These are phyloP conservation scores for Phoma sp. DNA, from an alignment of 2,329 filamentous ascomycete species.

Conservation along the genomic window DNA sequence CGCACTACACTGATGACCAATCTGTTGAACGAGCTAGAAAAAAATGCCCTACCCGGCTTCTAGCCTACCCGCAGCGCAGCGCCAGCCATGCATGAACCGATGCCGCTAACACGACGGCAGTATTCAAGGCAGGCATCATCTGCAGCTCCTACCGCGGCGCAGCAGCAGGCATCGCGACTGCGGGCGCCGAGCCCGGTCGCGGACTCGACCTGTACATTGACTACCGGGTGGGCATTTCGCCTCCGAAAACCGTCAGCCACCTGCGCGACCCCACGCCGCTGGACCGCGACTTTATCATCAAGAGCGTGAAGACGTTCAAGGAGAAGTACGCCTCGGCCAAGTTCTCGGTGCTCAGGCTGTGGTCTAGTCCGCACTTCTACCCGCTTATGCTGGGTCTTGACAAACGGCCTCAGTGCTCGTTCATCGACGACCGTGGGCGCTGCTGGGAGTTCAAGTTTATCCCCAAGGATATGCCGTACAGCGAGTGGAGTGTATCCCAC, in stretches of 20 bases:
- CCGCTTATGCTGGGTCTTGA: constrained; percentile 55
- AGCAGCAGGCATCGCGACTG: constrained; percentile 50
- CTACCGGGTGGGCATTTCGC: constrained; percentile 38
- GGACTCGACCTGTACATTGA: constrained; percentile 56
- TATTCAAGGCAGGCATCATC: constrained; percentile 58
- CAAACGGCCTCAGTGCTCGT: constrained; percentile 47
- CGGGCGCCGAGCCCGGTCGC: constrained; percentile 48
- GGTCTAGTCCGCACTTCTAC: constrained; percentile 60
- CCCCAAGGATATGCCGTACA: constrained; percentile 56
- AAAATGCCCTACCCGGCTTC: constrained; percentile 1
- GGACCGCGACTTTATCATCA: constrained; percentile 42
- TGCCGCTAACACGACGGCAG: constrained; percentile 26
- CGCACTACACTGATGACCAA: not conserved
- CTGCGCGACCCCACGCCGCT: constrained; percentile 47
- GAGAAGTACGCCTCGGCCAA: constrained; percentile 31
- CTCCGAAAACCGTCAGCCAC: constrained; percentile 29
- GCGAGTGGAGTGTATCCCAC: constrained; percentile 56
- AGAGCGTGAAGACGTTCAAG: constrained; percentile 42
- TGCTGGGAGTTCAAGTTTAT: constrained; percentile 59
- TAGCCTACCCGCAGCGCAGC: not conserved
- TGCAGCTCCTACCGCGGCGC: constrained; percentile 36
- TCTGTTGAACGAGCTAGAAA: constrained; percentile 4
- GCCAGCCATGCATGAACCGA: not conserved
- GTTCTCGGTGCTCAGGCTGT: constrained; percentile 57
- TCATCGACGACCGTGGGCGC: constrained; percentile 54